phyloP scores from a whole-genome alignment of 2,329 filamentous ascomycete species.

The Nannizziopsis arthrosporioides region DNA sequence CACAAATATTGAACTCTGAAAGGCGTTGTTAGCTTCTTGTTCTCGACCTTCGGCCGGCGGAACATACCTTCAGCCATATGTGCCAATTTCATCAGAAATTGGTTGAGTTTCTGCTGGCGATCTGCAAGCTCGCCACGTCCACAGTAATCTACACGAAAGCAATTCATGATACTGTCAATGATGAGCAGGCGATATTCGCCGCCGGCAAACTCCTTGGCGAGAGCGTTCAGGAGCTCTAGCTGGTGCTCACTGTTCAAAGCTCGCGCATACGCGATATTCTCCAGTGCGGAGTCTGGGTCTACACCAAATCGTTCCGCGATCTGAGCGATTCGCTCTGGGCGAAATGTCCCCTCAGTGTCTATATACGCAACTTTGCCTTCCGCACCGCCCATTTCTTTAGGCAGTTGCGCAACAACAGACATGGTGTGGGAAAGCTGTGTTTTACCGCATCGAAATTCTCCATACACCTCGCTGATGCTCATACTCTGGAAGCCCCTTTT shows the following conservation, averaged over 20 bases:
- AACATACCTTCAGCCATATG: constrained; percentile 51
- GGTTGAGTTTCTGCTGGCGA: constrained; percentile 55
- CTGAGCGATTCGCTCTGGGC: constrained; percentile 54
- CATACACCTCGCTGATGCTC: constrained; percentile 50
- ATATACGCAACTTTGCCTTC: constrained; percentile 60
- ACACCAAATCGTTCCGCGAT: constrained; percentile 55
- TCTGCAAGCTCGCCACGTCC: constrained; percentile 58
- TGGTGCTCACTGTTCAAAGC: constrained; percentile 56
- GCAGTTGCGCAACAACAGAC: constrained; percentile 50
- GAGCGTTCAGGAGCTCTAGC: constrained; percentile 50
- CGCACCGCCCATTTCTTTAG: constrained; percentile 50
- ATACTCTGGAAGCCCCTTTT: constrained; percentile 55
- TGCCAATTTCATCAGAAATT: constrained; percentile 51
- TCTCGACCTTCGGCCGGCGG: not conserved
- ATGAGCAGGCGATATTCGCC: constrained; percentile 56
- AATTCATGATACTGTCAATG: constrained; percentile 59
- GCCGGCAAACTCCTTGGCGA: constrained; percentile 49
- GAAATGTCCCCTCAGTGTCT: constrained; percentile 55
- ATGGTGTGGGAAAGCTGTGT: constrained; percentile 59
- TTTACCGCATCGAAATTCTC: constrained; percentile 48
- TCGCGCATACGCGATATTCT: constrained; percentile 56
- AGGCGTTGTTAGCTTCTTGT: constrained; percentile 7
- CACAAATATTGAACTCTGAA: constrained; percentile 54
- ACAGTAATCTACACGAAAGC: constrained; percentile 55
- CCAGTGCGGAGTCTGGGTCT: constrained; percentile 48